A percentile compares a stretch with the other conserved stretches of the same genome.
Conservation (phyloP, 1,139 yeast genomes). For the Scheffersomyces stambukii region DNA sequence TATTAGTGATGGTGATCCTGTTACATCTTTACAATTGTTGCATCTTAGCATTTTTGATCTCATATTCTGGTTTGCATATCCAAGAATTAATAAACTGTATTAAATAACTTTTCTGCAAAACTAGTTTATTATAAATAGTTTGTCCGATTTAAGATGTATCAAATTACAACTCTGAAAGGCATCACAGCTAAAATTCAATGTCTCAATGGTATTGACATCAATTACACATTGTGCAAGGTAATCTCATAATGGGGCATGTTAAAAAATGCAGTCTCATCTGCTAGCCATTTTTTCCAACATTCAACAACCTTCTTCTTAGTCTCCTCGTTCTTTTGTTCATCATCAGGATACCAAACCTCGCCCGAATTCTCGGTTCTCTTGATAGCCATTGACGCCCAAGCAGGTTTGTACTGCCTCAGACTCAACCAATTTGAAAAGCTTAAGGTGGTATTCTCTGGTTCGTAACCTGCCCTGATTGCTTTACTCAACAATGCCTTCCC, state of each 20-base stretch:
- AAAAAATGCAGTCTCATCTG: slow-evolving; percentile 13
- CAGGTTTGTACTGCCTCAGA: slow-evolving; percentile 6
- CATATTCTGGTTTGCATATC: too few species aligned
- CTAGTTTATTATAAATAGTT: too few species aligned
- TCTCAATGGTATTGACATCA: too few species aligned
- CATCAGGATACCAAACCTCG: slow-evolving; percentile 10
- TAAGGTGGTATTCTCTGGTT: slow-evolving; percentile 8
- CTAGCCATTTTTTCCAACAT: slow-evolving; percentile 14
- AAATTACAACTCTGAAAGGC: too few species aligned
- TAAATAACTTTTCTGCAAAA: too few species aligned
- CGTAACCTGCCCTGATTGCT: slow-evolving; percentile 19
- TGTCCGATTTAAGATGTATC: too few species aligned
- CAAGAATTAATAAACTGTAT: too few species aligned
- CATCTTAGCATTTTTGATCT: too few species aligned
- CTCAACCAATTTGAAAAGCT: slow-evolving; percentile 15
- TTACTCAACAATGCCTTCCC: slow-evolving; percentile 15
- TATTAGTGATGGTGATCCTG: too few species aligned
- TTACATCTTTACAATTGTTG: too few species aligned
- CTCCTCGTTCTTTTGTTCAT: slow-evolving; percentile 9
- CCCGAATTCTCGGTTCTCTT: slow-evolving; percentile 12
- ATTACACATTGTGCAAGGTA: slow-evolving; percentile 13
- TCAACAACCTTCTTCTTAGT: slow-evolving; percentile 6
- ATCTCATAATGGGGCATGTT: slow-evolving; percentile 15
- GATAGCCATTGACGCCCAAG: slow-evolving; percentile 9
- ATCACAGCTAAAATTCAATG: too few species aligned